These are phyloP conservation scores for sunflower (Helianthus annuus) DNA, from an alignment of 129 eudicot species.

Conservation along the genomic window HanXRQr2.0-SUNRISE NC_035444.2:92901105-92901604, in stretches of 20 bases:
- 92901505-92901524: constrained; percentile 70
- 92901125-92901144: too few relatives aligned
- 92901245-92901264: too few relatives aligned
- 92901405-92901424: not conserved
- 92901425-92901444: not conserved
- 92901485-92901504: constrained; percentile 65
- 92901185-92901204: too few relatives aligned
- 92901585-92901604: constrained; percentile 60
- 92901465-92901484: not conserved
- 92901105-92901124: too few relatives aligned
- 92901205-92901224: too few relatives aligned
- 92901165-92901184: too few relatives aligned
- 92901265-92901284: not conserved
- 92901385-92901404: constrained; percentile 5
- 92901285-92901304: constrained; percentile 32
- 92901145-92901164: too few relatives aligned
- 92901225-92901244: too few relatives aligned
- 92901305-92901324: constrained; percentile 69
- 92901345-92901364: constrained; percentile 29
- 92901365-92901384: constrained; percentile 25
- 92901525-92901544: constrained; percentile 70
- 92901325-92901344: constrained; percentile 96
- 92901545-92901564: constrained; percentile 38
- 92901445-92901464: constrained; percentile 13
- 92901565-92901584: constrained; percentile 27